Evolutionary conservation across 2,329 filamentous ascomycete genomes (phyloP).

Genomic region (Exophiala xenobiotica): DNA sequence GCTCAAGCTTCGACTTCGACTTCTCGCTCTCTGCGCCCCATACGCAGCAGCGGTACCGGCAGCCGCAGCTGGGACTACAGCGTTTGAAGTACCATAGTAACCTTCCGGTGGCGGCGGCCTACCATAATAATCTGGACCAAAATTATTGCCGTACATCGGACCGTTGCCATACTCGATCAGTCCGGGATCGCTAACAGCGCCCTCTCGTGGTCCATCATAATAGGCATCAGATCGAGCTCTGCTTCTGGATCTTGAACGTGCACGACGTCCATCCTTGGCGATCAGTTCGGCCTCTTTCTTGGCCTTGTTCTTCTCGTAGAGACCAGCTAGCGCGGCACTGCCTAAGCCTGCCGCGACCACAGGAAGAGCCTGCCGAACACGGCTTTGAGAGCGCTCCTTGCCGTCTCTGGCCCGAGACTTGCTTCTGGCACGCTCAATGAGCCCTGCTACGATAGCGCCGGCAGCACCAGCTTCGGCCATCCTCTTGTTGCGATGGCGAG

Average conservation of each 20-base stretch:
- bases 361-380: conserved; percentile 57
- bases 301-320: conserved; percentile 64
- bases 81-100: conserved; percentile 41
- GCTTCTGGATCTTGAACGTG: conserved; percentile 48
- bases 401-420: conserved; percentile 56
- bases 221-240: conserved; percentile 42
- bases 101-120: conserved; percentile 40
- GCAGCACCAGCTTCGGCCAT: conserved; percentile 63
- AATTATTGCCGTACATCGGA: conserved; percentile 59
- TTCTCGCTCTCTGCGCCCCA: conserved; percentile 39
- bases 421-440: conserved; percentile 58
- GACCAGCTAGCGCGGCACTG: conserved; percentile 59
- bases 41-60: conserved; percentile 34
- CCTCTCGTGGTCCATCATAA: conserved; percentile 42
- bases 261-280: conserved; percentile 31
- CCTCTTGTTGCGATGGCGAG: conserved; percentile 55
- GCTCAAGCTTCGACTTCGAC: conserved; percentile 49
- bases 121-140: conserved; percentile 47
- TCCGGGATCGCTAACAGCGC: conserved; percentile 49
- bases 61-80: conserved; percentile 41
- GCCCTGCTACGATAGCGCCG: conserved; percentile 61
- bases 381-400: conserved; percentile 54
- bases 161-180: conserved; percentile 65
- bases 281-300: conserved; percentile 50
- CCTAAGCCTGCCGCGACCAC: conserved; percentile 61